Conservation (phyloP, 352 stramenopile genomes). For the Phytophthora cajani region DNA sequence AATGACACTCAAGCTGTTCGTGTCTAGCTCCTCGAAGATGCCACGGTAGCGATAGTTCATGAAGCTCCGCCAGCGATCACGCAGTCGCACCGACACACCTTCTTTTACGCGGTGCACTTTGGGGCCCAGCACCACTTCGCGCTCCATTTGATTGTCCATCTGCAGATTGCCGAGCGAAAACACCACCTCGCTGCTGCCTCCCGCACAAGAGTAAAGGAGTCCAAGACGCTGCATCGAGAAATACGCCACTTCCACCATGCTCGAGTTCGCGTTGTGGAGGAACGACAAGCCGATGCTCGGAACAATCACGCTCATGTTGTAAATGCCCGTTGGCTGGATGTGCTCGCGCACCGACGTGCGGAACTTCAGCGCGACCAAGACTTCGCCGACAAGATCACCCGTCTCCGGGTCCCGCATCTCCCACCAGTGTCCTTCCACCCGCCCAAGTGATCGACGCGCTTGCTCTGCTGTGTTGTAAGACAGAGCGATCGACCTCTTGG, state of each 20-base stretch:
- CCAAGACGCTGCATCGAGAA: conserved; percentile 81
- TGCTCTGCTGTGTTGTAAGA: conserved; percentile 83
- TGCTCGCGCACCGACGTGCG: conserved; percentile 66
- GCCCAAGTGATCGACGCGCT: conserved; percentile 68
- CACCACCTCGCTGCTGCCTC: conserved; percentile 81
- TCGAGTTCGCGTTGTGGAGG: conserved; percentile 85
- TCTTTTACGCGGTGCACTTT: conserved; percentile 88
- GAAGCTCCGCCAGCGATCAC: conserved; percentile 85
- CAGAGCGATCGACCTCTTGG: conserved; percentile 75
- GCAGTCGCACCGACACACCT: conserved; percentile 83
- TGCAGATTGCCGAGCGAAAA: conserved; percentile 87
- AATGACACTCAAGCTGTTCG: conserved; percentile 71
- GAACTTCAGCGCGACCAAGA: conserved; percentile 87
- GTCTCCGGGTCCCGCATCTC: conserved; percentile 80
- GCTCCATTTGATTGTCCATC: conserved; percentile 92
- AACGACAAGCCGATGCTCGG: conserved; percentile 86
- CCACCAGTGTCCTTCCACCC: conserved; percentile 86
- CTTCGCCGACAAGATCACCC: conserved; percentile 78
- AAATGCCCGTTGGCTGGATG: conserved; percentile 60
- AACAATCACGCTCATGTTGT: conserved; percentile 82
- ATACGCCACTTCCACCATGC: conserved; percentile 88
- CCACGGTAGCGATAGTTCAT: conserved; percentile 86
- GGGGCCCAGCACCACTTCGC: conserved; percentile 81
- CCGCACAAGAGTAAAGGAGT: conserved; percentile 78
- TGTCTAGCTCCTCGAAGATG: conserved; percentile 82